A percentile compares a stretch with the other conserved stretches of the same genome.
Conservation (phyloP, 1,284 basidiomycete genomes). For the Leucoagaricus sp. region DNA sequence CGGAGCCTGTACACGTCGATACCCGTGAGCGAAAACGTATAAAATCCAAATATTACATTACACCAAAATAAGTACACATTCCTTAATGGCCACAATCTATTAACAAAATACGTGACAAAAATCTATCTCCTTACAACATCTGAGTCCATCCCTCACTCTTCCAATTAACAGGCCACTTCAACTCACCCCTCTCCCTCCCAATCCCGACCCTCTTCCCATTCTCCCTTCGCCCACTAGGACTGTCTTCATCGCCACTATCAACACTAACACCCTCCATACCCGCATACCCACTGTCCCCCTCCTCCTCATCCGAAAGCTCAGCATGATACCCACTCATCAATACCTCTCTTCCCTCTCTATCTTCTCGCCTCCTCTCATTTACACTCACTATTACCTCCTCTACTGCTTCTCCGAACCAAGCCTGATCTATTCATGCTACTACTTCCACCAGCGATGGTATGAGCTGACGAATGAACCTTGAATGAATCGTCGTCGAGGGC, state of each 20-base stretch:
- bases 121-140: conserved; percentile 43
- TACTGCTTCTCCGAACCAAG: conserved; percentile 19
- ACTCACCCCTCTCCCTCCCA: conserved; percentile 45
- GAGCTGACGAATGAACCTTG: conserved; percentile 21
- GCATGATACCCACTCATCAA: conserved; percentile 34
- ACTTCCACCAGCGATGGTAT: too few relatives aligned
- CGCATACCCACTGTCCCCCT: too few relatives aligned
- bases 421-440: conserved; percentile 9
- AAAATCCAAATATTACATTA: too few relatives aligned
- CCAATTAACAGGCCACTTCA: conserved; percentile 66
- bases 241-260: conserved; percentile 25
- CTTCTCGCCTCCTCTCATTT: conserved; percentile 21
- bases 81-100: too few relatives aligned
- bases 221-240: conserved; percentile 13
- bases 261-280: conserved; percentile 18
- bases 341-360: conserved; percentile 35
- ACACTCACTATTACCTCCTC: conserved; percentile 20
- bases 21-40: too few relatives aligned
- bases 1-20: too few relatives aligned
- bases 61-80: too few relatives aligned
- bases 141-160: conserved; percentile 57
- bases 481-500: conserved; percentile 54
- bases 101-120: too few relatives aligned
- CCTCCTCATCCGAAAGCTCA: too few relatives aligned
- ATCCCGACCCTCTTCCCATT: conserved; percentile 14